Percentiles rank a stretch among this genome's conserved stretches.
Conservation (phyloP, 2,329 filamentous ascomycete species). For the Aureobasidium pullulans region DNA sequence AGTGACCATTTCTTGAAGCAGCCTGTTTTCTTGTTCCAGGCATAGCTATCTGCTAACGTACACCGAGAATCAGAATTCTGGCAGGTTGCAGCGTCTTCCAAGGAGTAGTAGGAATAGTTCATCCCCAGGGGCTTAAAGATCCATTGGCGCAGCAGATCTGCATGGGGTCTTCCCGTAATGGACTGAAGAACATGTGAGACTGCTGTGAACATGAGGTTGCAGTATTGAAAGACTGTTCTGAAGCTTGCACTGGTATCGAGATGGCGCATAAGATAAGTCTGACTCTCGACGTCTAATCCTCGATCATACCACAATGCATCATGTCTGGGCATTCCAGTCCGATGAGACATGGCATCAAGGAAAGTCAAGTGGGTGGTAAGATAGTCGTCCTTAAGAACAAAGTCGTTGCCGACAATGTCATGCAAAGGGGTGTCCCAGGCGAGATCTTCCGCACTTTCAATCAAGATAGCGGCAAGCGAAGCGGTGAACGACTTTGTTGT, state of each 20-base stretch:
- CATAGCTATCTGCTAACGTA: slow-evolving; percentile 19
- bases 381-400: slow-evolving; percentile 28
- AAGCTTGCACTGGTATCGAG: slow-evolving; percentile 31
- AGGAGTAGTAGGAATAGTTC: slow-evolving; percentile 31
- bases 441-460: slow-evolving; percentile 23
- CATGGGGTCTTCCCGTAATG: slow-evolving; percentile 30
- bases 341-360: slow-evolving; percentile 30
- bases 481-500: slow-evolving; percentile 28
- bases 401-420: slow-evolving; percentile 29
- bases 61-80: slow-evolving; percentile 12
- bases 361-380: slow-evolving; percentile 25
- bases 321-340: slow-evolving; percentile 29
- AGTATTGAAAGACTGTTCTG: slow-evolving; percentile 42
- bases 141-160: slow-evolving; percentile 26
- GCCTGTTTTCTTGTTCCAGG: slow-evolving; percentile 18
- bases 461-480: slow-evolving; percentile 20
- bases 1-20: slow-evolving; percentile 12
- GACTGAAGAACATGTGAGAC: slow-evolving; percentile 41
- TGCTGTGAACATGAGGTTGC: slow-evolving; percentile 47
- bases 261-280: slow-evolving; percentile 36
- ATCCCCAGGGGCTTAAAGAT: slow-evolving; percentile 38
- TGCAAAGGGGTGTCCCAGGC: slow-evolving; percentile 31
- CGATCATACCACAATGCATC: slow-evolving; percentile 22
- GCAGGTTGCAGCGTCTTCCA: slow-evolving; percentile 27
- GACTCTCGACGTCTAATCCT: slow-evolving; percentile 27